Conservation (phyloP, 1,284 basidiomycete genomes). For the Boletus semigastroideus region DNA sequence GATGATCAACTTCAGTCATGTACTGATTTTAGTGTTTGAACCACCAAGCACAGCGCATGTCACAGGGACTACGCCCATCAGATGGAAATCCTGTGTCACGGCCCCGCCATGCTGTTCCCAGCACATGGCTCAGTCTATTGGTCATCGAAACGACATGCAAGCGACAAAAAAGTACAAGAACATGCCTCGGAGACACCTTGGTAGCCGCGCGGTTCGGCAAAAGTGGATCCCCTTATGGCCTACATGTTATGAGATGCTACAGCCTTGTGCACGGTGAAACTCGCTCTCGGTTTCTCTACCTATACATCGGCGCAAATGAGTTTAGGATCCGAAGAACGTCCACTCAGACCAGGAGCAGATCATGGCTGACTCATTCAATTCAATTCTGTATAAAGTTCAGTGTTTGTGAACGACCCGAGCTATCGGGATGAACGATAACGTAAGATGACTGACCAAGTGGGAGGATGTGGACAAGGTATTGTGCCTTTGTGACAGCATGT, state of each 20-base stretch:
- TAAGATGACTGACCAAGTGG: constrained; percentile 13
- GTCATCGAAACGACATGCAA: constrained; percentile 11
- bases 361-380: background rate
- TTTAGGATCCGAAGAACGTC: constrained; percentile 1
- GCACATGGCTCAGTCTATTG: constrained; percentile 9
- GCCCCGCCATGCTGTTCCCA: constrained; percentile 13
- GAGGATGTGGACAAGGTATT: background rate
- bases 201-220: background rate
- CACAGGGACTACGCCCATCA: constrained; percentile 8
- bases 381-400: background rate
- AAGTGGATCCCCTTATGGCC: constrained; percentile 5
- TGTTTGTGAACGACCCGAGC: constrained; percentile 3
- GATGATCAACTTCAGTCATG: background rate
- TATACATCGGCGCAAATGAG: background rate
- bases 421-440: constrained; percentile 10
- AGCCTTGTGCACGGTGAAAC: background rate
- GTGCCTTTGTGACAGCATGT: background rate
- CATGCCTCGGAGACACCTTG: constrained; percentile 3
- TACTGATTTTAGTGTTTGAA: constrained; percentile 2
- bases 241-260: background rate
- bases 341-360: too few relatives aligned
- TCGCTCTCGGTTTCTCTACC: background rate
- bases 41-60: constrained; percentile 8
- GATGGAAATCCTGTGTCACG: constrained; percentile 9
- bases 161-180: background rate